Percentiles rank a stretch among this genome's conserved stretches.
These are phyloP conservation scores for Sclerotinia borealis DNA, from an alignment of 2,329 filamentous ascomycete genomes.

Conservation along the genomic window DNA sequence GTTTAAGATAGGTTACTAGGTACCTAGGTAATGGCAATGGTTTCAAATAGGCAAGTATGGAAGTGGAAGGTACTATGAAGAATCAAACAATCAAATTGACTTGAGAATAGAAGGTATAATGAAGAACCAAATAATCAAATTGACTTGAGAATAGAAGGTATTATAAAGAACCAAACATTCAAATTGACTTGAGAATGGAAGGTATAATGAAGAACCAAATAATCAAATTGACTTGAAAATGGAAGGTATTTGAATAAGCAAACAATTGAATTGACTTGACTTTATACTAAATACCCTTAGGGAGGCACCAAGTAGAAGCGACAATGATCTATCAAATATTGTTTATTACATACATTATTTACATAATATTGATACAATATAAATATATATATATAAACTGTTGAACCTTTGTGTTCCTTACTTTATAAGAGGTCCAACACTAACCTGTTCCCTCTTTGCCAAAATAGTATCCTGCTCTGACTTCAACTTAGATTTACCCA, in stretches of 20 bases:
- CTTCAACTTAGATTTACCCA: conserved; percentile 35
- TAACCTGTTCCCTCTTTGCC: conserved; percentile 45
- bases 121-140: too few species aligned
- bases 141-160: background rate
- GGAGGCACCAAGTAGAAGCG: background rate
- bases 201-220: too few species aligned
- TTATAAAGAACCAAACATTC: too few species aligned
- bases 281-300: too few species aligned
- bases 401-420: conserved; percentile 14
- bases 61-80: background rate
- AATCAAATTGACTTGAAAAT: background rate
- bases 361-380: background rate
- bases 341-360: background rate
- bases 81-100: too few species aligned
- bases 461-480: conserved; percentile 37
- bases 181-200: background rate
- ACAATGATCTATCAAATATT: background rate
- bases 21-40: background rate
- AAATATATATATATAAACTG: conserved; percentile 12
- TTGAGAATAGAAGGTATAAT: background rate
- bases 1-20: too few species aligned
- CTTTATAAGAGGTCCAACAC: conserved; percentile 46
- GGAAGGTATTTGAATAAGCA: background rate
- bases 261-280: background rate
- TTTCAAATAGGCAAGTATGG: background rate